Evolutionary conservation across 176 grass and related monocot species (phyloP), one percentile per base, ranked within the genome.

Genomic region (Carex parvula): DNA sequence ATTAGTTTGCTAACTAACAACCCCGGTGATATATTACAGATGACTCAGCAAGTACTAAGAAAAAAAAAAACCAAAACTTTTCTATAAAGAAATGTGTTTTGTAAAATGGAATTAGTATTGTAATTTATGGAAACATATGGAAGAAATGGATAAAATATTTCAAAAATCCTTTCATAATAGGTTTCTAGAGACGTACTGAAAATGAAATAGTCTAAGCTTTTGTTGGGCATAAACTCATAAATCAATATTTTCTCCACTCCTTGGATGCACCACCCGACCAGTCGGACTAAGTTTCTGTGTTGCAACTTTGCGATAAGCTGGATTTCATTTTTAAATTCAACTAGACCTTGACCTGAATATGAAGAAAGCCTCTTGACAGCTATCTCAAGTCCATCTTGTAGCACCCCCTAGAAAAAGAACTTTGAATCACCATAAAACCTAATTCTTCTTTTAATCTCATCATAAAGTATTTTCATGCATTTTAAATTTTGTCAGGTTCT

Each of bases 311-410:
- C 84, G 3, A 85, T 72, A 55, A 84, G 82, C 17, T 50, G 18
- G 26, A 75, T 76, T 76, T 79, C 84, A 50, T 85, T 85, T 44
- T 85, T 77, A 60, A 86, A 86, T 65, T 86, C 84, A 18, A 53
- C 42, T 15, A 85, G 24, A 12, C 83, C 83, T 75, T 85, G 83
- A 48, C 68, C 68, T 68, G 65, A 85, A 50, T 70, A 15, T 75
- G 55, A 41, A 10, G 83, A 74, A 60, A 85, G 58, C 56, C 83
- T 76, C 68, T 85, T 85, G 21, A 85, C 83, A 18, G 83, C 83
- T 62, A 85, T 63, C 29, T 85, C 70, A 60, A 75, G 70, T 26
- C 50, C 83, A 7, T 62, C 70, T 24, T 21, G 30, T 22, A 85
- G 35, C n/a, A 75, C 60, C 4, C 70, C 83, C 81, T 73, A 35